A percentile compares a stretch with the other conserved stretches of the same genome.
These are phyloP conservation scores for Gonium pectorale DNA, from an alignment of 139 green algal species.

Conservation along the genomic window DNA sequence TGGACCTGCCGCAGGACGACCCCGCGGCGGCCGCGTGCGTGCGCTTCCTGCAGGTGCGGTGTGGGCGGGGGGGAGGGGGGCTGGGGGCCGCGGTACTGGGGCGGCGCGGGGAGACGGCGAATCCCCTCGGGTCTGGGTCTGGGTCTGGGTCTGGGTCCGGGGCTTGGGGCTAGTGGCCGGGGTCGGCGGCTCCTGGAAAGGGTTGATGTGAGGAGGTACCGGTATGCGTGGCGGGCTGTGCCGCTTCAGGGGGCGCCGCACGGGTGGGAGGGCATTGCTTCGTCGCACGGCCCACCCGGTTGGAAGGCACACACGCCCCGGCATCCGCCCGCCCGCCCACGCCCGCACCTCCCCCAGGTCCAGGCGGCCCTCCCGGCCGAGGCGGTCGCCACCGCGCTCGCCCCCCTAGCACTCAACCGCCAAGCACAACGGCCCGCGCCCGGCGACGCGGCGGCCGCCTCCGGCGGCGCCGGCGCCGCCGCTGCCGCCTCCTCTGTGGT, in stretches of 20 bases:
- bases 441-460: neutral
- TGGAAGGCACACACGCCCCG: too few species aligned
- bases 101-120: too few species aligned
- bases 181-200: too few species aligned
- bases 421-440: neutral
- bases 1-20: conserved; percentile 1
- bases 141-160: too few species aligned
- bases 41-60: conserved; percentile 38
- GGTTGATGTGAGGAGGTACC: too few species aligned
- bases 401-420: neutral
- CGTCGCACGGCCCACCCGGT: too few species aligned
- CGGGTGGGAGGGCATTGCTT: too few species aligned
- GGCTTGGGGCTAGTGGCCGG: too few species aligned
- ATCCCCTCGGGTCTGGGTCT: too few species aligned
- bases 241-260: too few species aligned
- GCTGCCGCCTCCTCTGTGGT: neutral
- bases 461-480: neutral
- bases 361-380: neutral
- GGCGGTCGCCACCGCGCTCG: conserved; percentile 3
- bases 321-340: too few species aligned
- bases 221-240: too few species aligned
- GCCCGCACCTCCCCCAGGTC: conserved; percentile 2
- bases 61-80: neutral
- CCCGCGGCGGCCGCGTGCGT: neutral
- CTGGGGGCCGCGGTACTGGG: neutral